A percentile compares a stretch with the other conserved stretches of the same genome.
These are phyloP conservation scores for Paecilomyces niveus DNA, from an alignment of 2,329 filamentous ascomycete genomes.

Conservation along the genomic window DNA sequence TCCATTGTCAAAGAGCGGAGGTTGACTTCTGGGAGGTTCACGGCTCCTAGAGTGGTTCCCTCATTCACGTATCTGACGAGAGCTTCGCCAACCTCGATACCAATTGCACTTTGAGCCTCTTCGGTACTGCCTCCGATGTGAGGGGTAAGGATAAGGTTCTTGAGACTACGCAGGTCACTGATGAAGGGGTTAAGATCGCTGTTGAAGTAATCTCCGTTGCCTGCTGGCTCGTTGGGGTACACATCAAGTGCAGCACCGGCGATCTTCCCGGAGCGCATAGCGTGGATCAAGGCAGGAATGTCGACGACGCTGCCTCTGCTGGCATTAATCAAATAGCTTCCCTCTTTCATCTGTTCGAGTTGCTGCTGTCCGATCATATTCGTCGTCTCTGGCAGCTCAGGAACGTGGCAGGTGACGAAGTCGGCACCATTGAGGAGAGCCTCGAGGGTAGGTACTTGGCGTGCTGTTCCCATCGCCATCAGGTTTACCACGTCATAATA, in stretches of 20 bases:
- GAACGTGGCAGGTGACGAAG: slow-evolving; percentile 92
- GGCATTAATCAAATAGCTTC: slow-evolving; percentile 92
- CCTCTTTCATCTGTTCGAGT: slow-evolving; percentile 82
- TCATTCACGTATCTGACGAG: slow-evolving; percentile 94
- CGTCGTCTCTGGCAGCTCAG: slow-evolving; percentile 85
- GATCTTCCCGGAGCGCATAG: slow-evolving; percentile 77
- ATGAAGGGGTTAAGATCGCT: slow-evolving; percentile 75
- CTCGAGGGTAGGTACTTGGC: slow-evolving; percentile 72
- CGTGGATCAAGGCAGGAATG: slow-evolving; percentile 83
- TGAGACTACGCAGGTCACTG: slow-evolving; percentile 74
- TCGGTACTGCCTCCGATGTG: slow-evolving; percentile 98
- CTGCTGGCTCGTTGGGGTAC: slow-evolving; percentile 86
- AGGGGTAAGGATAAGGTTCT: slow-evolving; percentile 90
- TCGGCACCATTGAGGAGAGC: slow-evolving; percentile 72
- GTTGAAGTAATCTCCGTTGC: slow-evolving; percentile 93
- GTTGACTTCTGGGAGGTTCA: slow-evolving; percentile 94
- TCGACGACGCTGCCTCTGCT: slow-evolving; percentile 90
- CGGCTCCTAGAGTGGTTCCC: slow-evolving; percentile 80
- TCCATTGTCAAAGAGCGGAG: slow-evolving; percentile 85
- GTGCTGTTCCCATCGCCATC: slow-evolving; percentile 86
- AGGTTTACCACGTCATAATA: slow-evolving; percentile 94
- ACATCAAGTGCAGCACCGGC: slow-evolving; percentile 95
- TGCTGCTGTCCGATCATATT: slow-evolving; percentile 79
- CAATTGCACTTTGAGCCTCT: slow-evolving; percentile 93
- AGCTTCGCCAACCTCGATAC: slow-evolving; percentile 82